These are phyloP conservation scores for Trichoderma semiorbis DNA, from an alignment of 2,329 filamentous ascomycete genomes.

Conservation along the genomic window DNA sequence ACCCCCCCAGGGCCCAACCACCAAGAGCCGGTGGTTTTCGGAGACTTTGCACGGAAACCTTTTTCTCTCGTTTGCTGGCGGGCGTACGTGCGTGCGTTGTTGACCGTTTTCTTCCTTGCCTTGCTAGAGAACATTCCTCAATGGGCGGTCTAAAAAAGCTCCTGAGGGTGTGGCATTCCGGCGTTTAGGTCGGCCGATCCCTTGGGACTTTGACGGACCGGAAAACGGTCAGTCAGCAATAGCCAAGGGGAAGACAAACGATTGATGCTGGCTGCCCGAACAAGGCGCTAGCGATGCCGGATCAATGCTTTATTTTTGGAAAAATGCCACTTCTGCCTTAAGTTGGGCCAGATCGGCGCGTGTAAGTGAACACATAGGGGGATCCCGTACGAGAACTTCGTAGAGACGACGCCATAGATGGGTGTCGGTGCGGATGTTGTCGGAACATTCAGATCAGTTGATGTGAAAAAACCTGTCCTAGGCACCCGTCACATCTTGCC, in stretches of 20 bases:
- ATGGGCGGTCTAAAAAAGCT: constrained; percentile 7
- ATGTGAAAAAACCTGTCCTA: neutral
- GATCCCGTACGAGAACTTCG: neutral
- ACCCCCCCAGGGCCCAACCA: neutral
- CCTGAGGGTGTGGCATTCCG: neutral
- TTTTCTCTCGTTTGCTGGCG: neutral
- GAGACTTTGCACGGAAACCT: constrained; percentile 8
- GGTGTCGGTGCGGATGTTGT: neutral
- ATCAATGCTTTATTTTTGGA: neutral
- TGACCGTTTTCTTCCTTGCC: neutral
- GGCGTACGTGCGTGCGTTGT: neutral
- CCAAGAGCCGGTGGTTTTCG: neutral
- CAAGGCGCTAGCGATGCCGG: neutral
- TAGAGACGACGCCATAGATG: neutral
- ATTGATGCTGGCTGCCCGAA: neutral
- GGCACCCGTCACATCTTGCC: neutral
- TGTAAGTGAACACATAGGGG: neutral
- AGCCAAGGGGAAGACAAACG: neutral
- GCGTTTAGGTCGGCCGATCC: constrained; percentile 7
- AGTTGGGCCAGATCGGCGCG: neutral
- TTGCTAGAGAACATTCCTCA: neutral
- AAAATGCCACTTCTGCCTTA: neutral
- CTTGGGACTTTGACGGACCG: neutral
- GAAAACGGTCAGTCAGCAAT: neutral
- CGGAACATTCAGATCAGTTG: neutral